These are phyloP conservation scores for Penicillium sp. DNA, from an alignment of 2,329 filamentous ascomycete species.

Conservation along the genomic window DNA sequence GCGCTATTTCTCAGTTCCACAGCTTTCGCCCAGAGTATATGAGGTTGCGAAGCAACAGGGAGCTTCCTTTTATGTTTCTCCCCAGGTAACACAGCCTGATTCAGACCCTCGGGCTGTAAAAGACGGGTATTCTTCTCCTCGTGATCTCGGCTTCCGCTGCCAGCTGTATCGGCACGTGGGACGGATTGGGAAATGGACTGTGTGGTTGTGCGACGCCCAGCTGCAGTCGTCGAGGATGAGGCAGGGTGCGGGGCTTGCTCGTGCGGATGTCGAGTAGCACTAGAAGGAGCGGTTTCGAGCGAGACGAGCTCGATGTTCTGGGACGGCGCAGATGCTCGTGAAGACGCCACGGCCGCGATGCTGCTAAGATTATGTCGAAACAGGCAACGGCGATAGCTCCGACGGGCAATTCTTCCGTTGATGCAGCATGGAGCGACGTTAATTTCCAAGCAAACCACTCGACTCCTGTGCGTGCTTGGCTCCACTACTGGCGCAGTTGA, in stretches of 20 bases:
- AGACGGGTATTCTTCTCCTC: slow-evolving; percentile 2
- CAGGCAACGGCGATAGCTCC: not conserved
- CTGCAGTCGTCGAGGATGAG: slow-evolving; percentile 1
- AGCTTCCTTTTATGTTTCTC: not conserved
- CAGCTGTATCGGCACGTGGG: slow-evolving; percentile 10
- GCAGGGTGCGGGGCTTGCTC: not conserved
- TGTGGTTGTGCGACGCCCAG: slow-evolving; percentile 2
- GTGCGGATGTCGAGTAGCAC: not conserved
- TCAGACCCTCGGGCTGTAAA: not conserved
- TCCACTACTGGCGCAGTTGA: not conserved
- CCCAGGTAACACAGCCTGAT: not conserved
- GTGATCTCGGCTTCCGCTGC: slow-evolving; percentile 9
- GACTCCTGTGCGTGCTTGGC: not conserved
- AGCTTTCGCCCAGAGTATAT: slow-evolving; percentile 33
- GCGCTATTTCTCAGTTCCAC: slow-evolving; percentile 17
- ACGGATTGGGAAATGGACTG: not conserved
- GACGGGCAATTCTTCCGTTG: not conserved
- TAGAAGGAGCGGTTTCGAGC: slow-evolving; percentile 16
- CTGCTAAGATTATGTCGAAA: not conserved
- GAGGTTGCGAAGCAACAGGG: not conserved
- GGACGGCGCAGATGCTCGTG: slow-evolving; percentile 12
- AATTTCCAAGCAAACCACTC: not conserved
- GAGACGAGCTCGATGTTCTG: slow-evolving; percentile 34
- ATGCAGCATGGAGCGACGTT: not conserved
- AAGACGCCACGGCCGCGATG: slow-evolving; percentile 21